Evolutionary conservation across 768 basidiomycete species (phyloP), one percentile per base, ranked within the genome.

Genomic region (Mycena galericulata): DNA sequence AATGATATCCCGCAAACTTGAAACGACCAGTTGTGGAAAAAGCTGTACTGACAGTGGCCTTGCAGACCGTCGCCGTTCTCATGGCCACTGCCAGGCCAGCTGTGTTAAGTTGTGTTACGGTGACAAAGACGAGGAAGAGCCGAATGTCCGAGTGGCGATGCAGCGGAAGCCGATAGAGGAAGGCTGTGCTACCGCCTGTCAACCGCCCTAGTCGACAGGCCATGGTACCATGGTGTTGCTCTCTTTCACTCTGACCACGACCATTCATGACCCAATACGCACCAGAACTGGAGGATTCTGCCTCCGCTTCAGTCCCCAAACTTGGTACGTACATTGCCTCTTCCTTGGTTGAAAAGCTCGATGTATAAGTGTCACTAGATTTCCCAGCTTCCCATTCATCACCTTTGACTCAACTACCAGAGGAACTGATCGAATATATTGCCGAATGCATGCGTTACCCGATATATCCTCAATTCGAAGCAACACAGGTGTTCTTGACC

Each of bases 401-500:
- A 6, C 32, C 34, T 17, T 60, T 75, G 26, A 66, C 68, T 24
- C 69, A 74, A 24, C 72, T 77, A 2, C 77, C 76, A 1, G 57
- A 45, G 14, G 77, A 78, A 46, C 72, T 77, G 3, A 54, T 78
- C 10, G 76, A 77, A 43, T 65, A 70, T 27, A 75, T 75, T 17
- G 75, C 75, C 14, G 62, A 72, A 18, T 77, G 61, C 36, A 49
- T 75, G 27, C 75, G 75, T 47, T 69, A 72, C 43, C 71, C 73
- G 10, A 54, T 71, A 1, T 47, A 59, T 59, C 74, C 70, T 0
- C 59, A 49, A 22, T 49, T 73, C 1, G 70, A 78, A 9, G 73
- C 73, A 2, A 74, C 74, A 24, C 72, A 71, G 29, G 51, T 30
- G 8, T 69, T 69, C 43, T 41, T 65, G 12, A 65, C 2, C 2